A percentile compares a stretch with the other conserved stretches of the same genome.
Conservation (phyloP, 2,329 filamentous ascomycete genomes). For the Diaporthe helianthi region DNA sequence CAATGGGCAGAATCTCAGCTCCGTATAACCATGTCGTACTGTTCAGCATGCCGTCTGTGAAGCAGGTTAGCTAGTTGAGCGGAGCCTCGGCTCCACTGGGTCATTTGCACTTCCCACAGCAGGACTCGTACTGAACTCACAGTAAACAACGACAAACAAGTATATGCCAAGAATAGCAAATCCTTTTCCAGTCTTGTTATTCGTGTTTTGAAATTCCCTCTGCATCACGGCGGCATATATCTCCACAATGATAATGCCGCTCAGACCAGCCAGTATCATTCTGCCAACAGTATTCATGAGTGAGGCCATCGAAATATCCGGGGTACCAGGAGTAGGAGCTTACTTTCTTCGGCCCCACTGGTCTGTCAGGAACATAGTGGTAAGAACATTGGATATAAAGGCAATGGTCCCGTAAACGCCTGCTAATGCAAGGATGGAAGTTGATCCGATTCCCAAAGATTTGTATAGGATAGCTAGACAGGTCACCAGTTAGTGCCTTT, state of each 20-base stretch:
- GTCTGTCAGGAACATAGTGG: constrained; percentile 60
- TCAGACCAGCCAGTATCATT: constrained; percentile 62
- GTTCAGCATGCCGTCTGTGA: constrained; percentile 58
- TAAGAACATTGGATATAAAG: constrained; percentile 57
- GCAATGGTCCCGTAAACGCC: constrained; percentile 62
- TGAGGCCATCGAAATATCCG: not conserved
- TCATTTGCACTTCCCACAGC: not conserved
- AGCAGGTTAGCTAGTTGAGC: not conserved
- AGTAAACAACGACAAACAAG: constrained; percentile 63
- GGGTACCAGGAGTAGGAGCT: constrained; percentile 1
- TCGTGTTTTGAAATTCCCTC: constrained; percentile 59
- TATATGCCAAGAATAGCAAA: constrained; percentile 67
- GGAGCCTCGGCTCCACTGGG: not conserved
- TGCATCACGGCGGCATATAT: constrained; percentile 68
- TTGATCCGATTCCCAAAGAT: constrained; percentile 57
- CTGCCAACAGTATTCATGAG: constrained; percentile 42
- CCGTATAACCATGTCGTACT: constrained; percentile 63
- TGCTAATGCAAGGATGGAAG: constrained; percentile 59
- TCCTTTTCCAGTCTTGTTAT: constrained; percentile 63
- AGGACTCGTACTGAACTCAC: constrained; percentile 45
- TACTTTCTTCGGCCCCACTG: constrained; percentile 65
- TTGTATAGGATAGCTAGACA: constrained; percentile 58
- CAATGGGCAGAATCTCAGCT: constrained; percentile 61
- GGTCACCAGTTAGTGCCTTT: not conserved
- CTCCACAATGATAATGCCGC: constrained; percentile 60